These are phyloP conservation scores for Gossypium lobatum DNA, from an alignment of 441 rosid genomes.

Conservation along the genomic window DNA sequence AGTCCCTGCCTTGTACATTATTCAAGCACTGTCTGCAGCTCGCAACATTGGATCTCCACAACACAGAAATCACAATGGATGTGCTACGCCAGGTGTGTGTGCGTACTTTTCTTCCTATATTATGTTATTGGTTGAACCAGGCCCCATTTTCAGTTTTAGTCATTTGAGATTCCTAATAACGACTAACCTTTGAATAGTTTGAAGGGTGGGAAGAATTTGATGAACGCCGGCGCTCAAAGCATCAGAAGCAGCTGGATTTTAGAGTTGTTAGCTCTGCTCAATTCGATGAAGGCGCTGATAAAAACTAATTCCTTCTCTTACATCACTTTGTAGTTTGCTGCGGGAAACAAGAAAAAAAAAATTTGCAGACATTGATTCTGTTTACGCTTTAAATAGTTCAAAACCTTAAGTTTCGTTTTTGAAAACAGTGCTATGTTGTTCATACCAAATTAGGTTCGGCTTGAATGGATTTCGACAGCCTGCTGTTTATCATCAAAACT, in stretches of 20 bases:
- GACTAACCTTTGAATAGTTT: conserved; percentile 25
- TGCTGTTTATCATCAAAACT: too few species aligned
- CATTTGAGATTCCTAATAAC: neutral
- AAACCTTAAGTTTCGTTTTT: neutral
- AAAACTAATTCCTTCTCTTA: conserved; percentile 33
- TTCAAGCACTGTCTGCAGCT: conserved; percentile 63
- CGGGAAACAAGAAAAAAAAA: neutral
- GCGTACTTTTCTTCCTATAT: neutral
- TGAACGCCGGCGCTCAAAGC: conserved; percentile 61
- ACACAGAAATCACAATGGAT: conserved; percentile 77
- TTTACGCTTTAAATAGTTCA: neutral
- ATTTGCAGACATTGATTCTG: neutral
- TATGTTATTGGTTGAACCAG: neutral
- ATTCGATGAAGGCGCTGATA: conserved; percentile 90
- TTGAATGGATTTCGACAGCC: too few species aligned
- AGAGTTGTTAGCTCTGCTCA: conserved; percentile 54
- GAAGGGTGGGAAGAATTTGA: conserved; percentile 81
- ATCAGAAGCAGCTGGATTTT: conserved; percentile 84
- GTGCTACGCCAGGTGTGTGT: conserved; percentile 59
- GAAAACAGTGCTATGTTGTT: neutral
- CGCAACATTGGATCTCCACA: conserved; percentile 68
- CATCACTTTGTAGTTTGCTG: neutral
- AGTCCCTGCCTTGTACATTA: conserved; percentile 45
- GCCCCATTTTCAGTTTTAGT: neutral
- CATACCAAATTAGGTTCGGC: too few species aligned